Evolutionary conservation across 1,284 basidiomycete genomes (phyloP).

Genomic region (Heterobasidion irregulare): DNA sequence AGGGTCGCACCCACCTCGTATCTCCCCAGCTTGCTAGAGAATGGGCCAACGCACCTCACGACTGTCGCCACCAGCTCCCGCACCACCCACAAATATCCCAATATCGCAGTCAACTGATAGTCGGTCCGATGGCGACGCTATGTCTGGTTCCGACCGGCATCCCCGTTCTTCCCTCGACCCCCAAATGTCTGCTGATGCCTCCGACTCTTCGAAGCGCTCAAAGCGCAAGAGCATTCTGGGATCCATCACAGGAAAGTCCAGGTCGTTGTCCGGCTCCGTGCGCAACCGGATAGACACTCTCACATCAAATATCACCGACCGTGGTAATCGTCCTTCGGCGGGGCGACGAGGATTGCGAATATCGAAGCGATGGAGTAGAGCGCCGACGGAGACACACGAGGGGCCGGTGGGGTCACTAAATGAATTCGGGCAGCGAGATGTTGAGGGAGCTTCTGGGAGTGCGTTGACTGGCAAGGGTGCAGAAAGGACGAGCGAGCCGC

Average conservation of each 20-base stretch:
- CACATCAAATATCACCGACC: background rate
- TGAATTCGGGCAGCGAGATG: too few species aligned
- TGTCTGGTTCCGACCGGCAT: background rate
- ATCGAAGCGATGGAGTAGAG: background rate
- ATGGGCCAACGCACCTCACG: constrained; percentile 1
- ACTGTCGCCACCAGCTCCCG: background rate
- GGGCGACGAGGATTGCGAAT: background rate
- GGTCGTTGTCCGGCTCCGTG: background rate
- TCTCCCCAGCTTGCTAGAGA: background rate
- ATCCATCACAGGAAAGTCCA: background rate
- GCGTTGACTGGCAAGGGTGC: background rate
- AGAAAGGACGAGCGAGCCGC: background rate
- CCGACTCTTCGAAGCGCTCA: background rate
- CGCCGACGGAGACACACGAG: background rate
- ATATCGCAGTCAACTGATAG: background rate
- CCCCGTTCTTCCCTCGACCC: background rate
- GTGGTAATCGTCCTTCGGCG: background rate
- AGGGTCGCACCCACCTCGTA: background rate
- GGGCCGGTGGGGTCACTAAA: background rate
- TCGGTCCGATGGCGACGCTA: background rate
- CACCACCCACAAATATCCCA: background rate
- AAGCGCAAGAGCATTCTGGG: background rate
- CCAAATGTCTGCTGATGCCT: background rate
- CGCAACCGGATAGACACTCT: background rate
- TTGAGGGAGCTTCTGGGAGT: background rate